Evolutionary conservation across 441 rosid species (phyloP).

Genomic region (Pelargonium australe): DNA sequence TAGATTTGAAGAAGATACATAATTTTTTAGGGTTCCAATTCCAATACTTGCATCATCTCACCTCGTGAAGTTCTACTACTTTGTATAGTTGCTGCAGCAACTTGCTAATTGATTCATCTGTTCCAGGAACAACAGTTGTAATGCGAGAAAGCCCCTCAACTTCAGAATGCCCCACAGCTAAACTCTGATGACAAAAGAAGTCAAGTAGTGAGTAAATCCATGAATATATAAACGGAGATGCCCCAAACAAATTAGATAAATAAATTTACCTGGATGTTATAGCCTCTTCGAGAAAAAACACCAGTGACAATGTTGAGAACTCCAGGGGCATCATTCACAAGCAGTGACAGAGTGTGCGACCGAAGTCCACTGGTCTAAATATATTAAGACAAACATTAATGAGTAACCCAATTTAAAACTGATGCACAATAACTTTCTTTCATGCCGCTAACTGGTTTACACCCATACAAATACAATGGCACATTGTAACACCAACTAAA

Average conservation of each 20-base stretch:
- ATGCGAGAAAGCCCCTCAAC: conserved; percentile 73
- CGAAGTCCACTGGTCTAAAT: conserved; percentile 75
- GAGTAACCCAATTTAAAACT: background rate
- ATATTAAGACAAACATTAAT: conserved; percentile 14
- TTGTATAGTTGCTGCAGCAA: conserved; percentile 79
- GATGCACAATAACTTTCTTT: background rate
- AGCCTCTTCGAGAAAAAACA: conserved; percentile 81
- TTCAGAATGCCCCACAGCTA: conserved; percentile 89
- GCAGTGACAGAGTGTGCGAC: conserved; percentile 75
- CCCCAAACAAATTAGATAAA: conserved; percentile 4
- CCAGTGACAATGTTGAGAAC: conserved; percentile 80
- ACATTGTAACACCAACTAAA: too few species aligned
- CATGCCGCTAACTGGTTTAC: too few species aligned
- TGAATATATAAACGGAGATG: background rate
- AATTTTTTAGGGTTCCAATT: background rate
- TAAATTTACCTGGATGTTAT: conserved; percentile 68
- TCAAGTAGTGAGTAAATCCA: conserved; percentile 14
- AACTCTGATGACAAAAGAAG: conserved; percentile 48
- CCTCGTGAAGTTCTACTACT: conserved; percentile 76
- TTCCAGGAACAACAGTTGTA: conserved; percentile 79
- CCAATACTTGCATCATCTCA: conserved; percentile 21
- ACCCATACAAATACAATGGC: too few species aligned
- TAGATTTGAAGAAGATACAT: background rate
- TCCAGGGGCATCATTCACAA: conserved; percentile 74
- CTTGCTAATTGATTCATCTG: conserved; percentile 78